Conservation (phyloP, 208 protist genomes). For the Trypanosoma rangeli region DNA sequence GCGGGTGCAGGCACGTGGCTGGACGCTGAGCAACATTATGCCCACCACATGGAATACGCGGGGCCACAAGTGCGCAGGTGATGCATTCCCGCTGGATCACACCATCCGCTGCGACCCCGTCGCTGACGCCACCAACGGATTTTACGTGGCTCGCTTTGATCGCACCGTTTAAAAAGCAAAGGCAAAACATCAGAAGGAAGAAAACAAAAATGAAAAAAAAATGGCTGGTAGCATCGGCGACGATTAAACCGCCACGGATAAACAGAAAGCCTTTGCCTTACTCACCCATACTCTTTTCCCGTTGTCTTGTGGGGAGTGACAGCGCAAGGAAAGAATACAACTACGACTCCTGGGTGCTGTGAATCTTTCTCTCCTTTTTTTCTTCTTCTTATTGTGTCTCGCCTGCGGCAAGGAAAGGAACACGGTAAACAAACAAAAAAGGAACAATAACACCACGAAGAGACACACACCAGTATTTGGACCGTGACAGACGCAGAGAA, state of each 20-base stretch:
- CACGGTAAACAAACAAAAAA: not conserved
- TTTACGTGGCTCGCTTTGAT: conserved; percentile 88
- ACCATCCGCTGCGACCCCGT: conserved; percentile 86
- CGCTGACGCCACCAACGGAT: conserved; percentile 78
- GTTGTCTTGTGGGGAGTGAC: not conserved
- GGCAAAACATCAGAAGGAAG: not conserved
- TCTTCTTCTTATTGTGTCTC: not conserved
- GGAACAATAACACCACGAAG: not conserved
- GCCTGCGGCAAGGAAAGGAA: not conserved
- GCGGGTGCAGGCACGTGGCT: conserved; percentile 72
- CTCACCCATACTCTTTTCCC: too few species aligned
- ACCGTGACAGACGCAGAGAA: not conserved
- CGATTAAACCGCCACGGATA: not conserved
- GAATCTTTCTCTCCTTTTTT: not conserved
- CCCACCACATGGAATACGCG: conserved; percentile 60
- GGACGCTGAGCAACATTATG: conserved; percentile 86
- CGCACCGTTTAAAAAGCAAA: conserved; percentile 24
- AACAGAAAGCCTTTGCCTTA: not conserved
- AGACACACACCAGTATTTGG: not conserved
- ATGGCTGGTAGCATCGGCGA: not conserved
- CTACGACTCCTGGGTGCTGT: not conserved
- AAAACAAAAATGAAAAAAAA: conserved; percentile 9
- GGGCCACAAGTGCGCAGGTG: conserved; percentile 27
- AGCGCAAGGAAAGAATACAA: not conserved
- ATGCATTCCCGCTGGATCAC: conserved; percentile 60